These are phyloP conservation scores for Sphagnum fallax DNA, from an alignment of 228 moss, liverwort and hornwort genomes.

Conservation along the genomic window DNA sequence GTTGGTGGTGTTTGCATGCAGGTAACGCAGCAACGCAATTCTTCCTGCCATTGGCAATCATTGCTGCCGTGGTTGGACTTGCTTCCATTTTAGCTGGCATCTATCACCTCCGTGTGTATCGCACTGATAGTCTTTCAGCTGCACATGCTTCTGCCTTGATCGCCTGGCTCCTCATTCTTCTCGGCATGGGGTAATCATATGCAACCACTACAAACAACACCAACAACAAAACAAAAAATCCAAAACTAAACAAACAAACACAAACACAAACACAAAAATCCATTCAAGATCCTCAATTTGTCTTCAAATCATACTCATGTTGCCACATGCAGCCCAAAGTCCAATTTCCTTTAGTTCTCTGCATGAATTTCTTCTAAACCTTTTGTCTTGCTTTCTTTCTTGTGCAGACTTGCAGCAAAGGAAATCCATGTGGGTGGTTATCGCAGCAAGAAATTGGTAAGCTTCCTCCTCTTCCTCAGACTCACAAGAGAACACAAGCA, in stretches of 20 bases:
- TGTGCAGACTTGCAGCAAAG: constrained; percentile 43
- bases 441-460: constrained; percentile 25
- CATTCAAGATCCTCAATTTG: too few relatives aligned
- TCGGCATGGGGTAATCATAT: constrained; percentile 34
- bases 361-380: background rate
- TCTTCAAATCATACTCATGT: too few relatives aligned
- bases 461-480: background rate
- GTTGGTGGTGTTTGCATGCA: background rate
- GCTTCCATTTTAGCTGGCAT: constrained; percentile 23
- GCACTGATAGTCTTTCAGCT: constrained; percentile 22
- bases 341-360: too few relatives aligned
- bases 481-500: too few relatives aligned
- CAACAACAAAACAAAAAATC: background rate
- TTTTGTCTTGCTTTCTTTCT: background rate
- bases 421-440: constrained; percentile 43
- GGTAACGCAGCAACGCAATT: constrained; percentile 25
- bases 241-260: too few relatives aligned
- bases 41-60: constrained; percentile 38
- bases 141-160: constrained; percentile 23
- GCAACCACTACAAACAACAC: background rate
- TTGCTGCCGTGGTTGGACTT: constrained; percentile 44
- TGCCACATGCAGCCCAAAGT: too few relatives aligned
- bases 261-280: too few relatives aligned
- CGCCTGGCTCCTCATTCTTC: constrained; percentile 37
- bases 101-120: constrained; percentile 24